Conservation (phyloP, 2,329 filamentous ascomycete species). For the Raffaelea arxii region DNA sequence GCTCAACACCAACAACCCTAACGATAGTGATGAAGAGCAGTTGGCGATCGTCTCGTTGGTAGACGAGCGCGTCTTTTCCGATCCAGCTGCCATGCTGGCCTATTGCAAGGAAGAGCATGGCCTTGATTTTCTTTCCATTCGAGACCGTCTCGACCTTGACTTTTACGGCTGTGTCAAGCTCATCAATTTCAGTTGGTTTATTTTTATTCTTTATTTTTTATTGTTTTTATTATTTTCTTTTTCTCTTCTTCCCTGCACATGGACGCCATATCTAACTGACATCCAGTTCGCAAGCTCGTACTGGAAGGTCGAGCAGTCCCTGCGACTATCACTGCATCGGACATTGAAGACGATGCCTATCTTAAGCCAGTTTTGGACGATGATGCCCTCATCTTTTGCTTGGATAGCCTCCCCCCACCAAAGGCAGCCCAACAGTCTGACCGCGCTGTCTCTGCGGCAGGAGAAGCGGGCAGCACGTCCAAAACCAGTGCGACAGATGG, state of each 20-base stretch:
- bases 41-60: constrained; percentile 58
- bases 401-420: constrained; percentile 62
- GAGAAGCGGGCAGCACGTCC: background rate
- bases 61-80: constrained; percentile 55
- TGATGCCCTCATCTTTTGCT: constrained; percentile 76
- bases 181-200: constrained; percentile 58
- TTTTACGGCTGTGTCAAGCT: constrained; percentile 66
- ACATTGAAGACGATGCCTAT: constrained; percentile 69
- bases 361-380: constrained; percentile 80
- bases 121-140: constrained; percentile 57
- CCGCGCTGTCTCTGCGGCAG: background rate
- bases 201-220: background rate
- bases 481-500: too few relatives aligned
- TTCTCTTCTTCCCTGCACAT: background rate
- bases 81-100: constrained; percentile 54
- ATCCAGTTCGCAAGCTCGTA: constrained; percentile 36
- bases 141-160: constrained; percentile 51
- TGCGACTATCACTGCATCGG: constrained; percentile 46
- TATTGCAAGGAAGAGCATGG: constrained; percentile 56
- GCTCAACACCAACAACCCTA: constrained; percentile 31
- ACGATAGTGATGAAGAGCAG: constrained; percentile 49
- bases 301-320: constrained; percentile 37
- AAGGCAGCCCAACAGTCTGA: constrained; percentile 22
- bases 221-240: background rate
- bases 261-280: background rate